Percentiles rank a stretch among this genome's conserved stretches.
phyloP scores from a whole-genome alignment of 306 rosid species.

The Quercus mongolica region DNA sequence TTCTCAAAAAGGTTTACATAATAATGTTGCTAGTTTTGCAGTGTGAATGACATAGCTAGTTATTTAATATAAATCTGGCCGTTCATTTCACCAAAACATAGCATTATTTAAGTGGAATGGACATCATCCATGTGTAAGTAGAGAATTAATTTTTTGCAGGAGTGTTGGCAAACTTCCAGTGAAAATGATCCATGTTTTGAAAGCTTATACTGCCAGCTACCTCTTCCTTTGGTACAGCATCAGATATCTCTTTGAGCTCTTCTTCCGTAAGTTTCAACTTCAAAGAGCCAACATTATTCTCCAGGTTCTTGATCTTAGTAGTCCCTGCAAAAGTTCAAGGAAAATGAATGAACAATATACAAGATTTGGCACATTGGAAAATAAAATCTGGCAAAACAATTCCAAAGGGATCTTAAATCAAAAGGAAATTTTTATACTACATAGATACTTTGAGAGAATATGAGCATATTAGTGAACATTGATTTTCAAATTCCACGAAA shows the following conservation, averaged over 20 bases:
- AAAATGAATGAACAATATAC: neutral
- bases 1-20: neutral
- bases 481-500: neutral
- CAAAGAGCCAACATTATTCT: constrained; percentile 7
- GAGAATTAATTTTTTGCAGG: constrained; percentile 6
- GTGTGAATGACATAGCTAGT: neutral
- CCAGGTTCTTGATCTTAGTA: constrained; percentile 9
- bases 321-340: constrained; percentile 6
- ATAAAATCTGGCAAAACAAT: too few relatives aligned
- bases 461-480: neutral
- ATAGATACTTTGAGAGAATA: neutral
- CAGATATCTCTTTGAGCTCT: constrained; percentile 6
- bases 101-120: neutral
- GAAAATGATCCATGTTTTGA: neutral
- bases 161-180: constrained; percentile 22
- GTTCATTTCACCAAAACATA: neutral
- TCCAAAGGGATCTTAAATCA: neutral
- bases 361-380: neutral
- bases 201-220: neutral
- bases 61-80: neutral
- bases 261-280: constrained; percentile 5
- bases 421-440: neutral
- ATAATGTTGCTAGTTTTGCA: neutral
- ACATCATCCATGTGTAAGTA: neutral
- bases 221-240: neutral